Percentiles rank a stretch among this genome's conserved stretches.
These are phyloP conservation scores for Pyrenophora seminiperda DNA, from an alignment of 2,329 filamentous ascomycete genomes.

Conservation along the genomic window DNA sequence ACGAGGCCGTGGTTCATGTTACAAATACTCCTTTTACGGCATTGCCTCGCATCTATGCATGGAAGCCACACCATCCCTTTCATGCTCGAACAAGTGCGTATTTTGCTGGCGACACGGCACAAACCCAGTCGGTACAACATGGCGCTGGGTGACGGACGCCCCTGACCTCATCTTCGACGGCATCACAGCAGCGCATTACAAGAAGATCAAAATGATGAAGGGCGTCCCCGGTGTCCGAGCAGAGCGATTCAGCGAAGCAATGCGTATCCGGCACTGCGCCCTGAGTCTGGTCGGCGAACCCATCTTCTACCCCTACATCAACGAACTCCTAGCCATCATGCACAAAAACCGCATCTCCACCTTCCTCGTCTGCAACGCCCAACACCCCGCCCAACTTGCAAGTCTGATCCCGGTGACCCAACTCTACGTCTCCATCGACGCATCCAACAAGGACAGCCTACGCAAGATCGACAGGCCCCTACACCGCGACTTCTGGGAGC, in stretches of 20 bases:
- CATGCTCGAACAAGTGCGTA: constrained; percentile 97
- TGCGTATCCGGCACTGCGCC: constrained; percentile 92
- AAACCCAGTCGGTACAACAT: constrained; percentile 94
- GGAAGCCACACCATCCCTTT: constrained; percentile 95
- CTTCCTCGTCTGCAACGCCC: constrained; percentile 95
- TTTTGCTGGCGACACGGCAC: constrained; percentile 99
- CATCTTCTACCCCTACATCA: constrained; percentile 99
- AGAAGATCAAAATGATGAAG: constrained; percentile 96
- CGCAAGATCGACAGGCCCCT: constrained; percentile 89
- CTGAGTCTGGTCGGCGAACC: constrained; percentile 92
- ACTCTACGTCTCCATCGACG: constrained; percentile 95
- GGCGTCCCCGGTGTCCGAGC: constrained; percentile 91
- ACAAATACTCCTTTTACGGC: constrained; percentile 97
- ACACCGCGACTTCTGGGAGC: constrained; percentile 96
- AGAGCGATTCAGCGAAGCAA: constrained; percentile 89
- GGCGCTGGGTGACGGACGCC: constrained; percentile 94
- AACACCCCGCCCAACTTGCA: constrained; percentile 89
- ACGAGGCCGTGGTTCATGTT: constrained; percentile 90
- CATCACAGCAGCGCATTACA: constrained; percentile 89
- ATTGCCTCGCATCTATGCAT: constrained; percentile 97
- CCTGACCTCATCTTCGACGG: constrained; percentile 88
- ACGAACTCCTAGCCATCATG: constrained; percentile 83
- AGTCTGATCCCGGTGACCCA: constrained; percentile 86
- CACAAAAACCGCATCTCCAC: constrained; percentile 87
- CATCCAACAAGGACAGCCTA: constrained; percentile 84